These are phyloP conservation scores for Solanum bulbocastanum DNA, from an alignment of 257 asterid genomes.

Conservation along the genomic window DNA sequence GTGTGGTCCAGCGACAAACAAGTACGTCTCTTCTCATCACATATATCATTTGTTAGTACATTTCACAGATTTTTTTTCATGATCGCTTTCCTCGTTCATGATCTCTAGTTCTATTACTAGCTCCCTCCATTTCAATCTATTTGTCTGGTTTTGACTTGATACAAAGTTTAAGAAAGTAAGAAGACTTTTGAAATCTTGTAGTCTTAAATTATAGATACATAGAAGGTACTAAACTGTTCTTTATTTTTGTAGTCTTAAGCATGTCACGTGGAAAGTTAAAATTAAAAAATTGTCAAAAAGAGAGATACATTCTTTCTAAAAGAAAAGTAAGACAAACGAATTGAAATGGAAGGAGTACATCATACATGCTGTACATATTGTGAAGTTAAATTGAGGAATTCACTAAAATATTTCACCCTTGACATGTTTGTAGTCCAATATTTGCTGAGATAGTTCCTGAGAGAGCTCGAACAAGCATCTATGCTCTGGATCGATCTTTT, in stretches of 20 bases:
- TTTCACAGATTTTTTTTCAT: neutral
- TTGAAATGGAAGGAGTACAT: neutral
- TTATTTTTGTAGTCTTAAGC: neutral
- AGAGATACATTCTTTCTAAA: neutral
- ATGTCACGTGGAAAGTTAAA: neutral
- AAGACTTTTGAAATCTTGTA: neutral
- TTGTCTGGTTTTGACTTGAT: neutral
- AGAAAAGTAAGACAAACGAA: neutral
- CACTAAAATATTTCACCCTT: neutral
- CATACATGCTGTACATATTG: neutral
- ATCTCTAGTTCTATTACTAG: neutral
- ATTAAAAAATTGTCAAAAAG: neutral
- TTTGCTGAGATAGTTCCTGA: constrained; percentile 9
- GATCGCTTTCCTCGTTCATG: neutral
- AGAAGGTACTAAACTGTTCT: neutral
- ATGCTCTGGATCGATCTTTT: constrained; percentile 8
- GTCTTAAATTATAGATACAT: neutral
- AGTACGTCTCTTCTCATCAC: constrained; percentile 24
- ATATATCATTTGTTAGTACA: neutral
- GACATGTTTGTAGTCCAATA: neutral
- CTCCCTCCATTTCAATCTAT: neutral
- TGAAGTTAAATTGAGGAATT: neutral
- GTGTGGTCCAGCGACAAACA: constrained; percentile 84
- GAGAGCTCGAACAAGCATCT: neutral
- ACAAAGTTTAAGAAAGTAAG: neutral